Evolutionary conservation across 2,329 filamentous ascomycete species (phyloP).

Genomic region (Colletotrichum tamarilloi): DNA sequence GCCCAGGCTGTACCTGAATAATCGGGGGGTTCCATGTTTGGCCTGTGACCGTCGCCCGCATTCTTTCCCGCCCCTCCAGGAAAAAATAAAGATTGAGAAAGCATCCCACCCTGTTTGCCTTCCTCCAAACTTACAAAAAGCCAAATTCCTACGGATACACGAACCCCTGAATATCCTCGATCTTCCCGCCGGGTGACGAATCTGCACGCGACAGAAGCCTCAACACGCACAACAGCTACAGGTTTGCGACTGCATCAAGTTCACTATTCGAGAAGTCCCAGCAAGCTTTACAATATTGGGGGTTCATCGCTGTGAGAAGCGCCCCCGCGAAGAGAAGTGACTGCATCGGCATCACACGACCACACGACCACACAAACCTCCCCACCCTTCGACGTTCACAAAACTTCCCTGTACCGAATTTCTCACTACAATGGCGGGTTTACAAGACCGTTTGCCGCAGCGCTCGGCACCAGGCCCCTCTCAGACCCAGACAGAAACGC

Average conservation of each 20-base stretch:
- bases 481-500: slow-evolving; percentile 48
- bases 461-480: slow-evolving; percentile 44
- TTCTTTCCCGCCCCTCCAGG: slow-evolving; percentile 15
- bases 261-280: slow-evolving; percentile 22
- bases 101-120: slow-evolving; percentile 19
- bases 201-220: not conserved
- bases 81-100: slow-evolving; percentile 22
- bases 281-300: not conserved
- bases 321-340: not conserved
- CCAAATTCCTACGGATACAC: not conserved
- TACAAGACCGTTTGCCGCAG: slow-evolving; percentile 42
- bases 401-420: slow-evolving; percentile 42
- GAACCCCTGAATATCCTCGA: slow-evolving; percentile 27
- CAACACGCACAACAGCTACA: not conserved
- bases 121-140: slow-evolving; percentile 8
- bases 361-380: slow-evolving; percentile 22
- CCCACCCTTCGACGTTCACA: not conserved
- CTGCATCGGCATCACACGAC: not conserved
- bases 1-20: not conserved
- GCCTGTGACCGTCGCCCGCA: not conserved
- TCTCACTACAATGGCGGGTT: slow-evolving; percentile 40
- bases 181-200: slow-evolving; percentile 16
- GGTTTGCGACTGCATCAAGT: not conserved
- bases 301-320: not conserved
- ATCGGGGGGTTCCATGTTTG: not conserved